Percentiles rank a stretch among this genome's conserved stretches.
phyloP scores from a whole-genome alignment of 768 basidiomycete species.

The Psilocybe tampanensis region DNA sequence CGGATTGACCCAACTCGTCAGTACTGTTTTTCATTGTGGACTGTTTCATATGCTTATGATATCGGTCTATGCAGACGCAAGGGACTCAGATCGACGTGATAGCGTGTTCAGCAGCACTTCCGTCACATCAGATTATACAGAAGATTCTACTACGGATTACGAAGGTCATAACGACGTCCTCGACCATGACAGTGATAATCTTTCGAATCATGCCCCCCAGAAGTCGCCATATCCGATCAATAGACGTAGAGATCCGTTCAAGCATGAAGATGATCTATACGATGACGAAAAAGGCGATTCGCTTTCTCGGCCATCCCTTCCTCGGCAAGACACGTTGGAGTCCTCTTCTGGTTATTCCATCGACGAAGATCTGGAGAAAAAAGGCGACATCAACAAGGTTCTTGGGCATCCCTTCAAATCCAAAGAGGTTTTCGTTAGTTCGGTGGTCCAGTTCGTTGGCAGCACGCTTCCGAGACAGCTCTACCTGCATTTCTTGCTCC shows the following conservation, averaged over 20 bases:
- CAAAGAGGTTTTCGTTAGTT: background rate
- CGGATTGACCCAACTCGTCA: background rate
- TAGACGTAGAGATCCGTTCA: background rate
- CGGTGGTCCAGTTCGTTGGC: slow-evolving; percentile 19
- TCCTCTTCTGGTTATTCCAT: background rate
- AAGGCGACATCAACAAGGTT: no score
- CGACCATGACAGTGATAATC: background rate
- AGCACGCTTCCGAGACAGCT: slow-evolving; percentile 26
- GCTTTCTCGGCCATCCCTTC: background rate
- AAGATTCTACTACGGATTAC: background rate
- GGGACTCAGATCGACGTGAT: background rate
- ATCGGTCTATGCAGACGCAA: background rate
- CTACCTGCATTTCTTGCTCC: slow-evolving; percentile 43
- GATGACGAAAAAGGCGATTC: background rate
- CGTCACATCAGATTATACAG: background rate
- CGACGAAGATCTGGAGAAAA: background rate
- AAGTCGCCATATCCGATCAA: background rate
- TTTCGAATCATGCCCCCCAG: background rate
- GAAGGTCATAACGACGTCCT: background rate
- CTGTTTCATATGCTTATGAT: background rate
- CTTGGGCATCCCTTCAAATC: background rate
- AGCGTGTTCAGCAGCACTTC: background rate
- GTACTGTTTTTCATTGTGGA: background rate
- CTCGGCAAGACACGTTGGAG: background rate
- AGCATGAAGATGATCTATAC: background rate